These are phyloP conservation scores for Magnusiomyces ingens DNA, from an alignment of 1,139 yeast species.

Conservation along the genomic window DNA sequence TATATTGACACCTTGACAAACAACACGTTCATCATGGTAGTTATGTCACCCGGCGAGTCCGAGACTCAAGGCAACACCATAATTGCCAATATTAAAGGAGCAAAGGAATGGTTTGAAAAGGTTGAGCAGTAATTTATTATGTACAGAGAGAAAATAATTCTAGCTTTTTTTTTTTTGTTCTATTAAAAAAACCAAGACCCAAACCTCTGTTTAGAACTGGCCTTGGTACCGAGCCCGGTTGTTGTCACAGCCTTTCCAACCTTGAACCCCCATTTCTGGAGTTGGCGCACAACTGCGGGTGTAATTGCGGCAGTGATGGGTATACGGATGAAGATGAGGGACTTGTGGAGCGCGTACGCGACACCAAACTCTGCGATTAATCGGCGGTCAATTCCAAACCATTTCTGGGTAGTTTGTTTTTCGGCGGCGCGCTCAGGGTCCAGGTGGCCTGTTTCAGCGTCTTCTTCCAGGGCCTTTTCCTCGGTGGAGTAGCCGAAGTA, in stretches of 20 bases:
- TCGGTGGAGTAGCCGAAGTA: conserved; percentile 16
- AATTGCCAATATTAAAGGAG: conserved; percentile 60
- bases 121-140: conserved; percentile 32
- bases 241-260: conserved; percentile 47
- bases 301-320: conserved; percentile 93
- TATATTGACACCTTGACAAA: conserved; percentile 66
- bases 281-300: conserved; percentile 61
- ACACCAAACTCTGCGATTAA: conserved; percentile 70
- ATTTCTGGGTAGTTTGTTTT: conserved; percentile 6
- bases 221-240: conserved; percentile 10
- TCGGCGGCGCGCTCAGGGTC: conserved; percentile 10
- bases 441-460: neutral
- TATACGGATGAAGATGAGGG: conserved; percentile 65
- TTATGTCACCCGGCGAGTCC: conserved; percentile 33
- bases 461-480: conserved; percentile 25
- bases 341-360: conserved; percentile 91
- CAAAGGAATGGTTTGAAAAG: conserved; percentile 59
- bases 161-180: neutral
- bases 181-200: conserved; percentile 16
- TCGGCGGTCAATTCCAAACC: conserved; percentile 14
- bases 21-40: conserved; percentile 72
- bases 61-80: conserved; percentile 45
- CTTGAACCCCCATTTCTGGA: conserved; percentile 75
- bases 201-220: conserved; percentile 11
- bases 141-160: neutral